phyloP scores from a whole-genome alignment of 345 rosid genomes.

The Acer campestre region DNA sequence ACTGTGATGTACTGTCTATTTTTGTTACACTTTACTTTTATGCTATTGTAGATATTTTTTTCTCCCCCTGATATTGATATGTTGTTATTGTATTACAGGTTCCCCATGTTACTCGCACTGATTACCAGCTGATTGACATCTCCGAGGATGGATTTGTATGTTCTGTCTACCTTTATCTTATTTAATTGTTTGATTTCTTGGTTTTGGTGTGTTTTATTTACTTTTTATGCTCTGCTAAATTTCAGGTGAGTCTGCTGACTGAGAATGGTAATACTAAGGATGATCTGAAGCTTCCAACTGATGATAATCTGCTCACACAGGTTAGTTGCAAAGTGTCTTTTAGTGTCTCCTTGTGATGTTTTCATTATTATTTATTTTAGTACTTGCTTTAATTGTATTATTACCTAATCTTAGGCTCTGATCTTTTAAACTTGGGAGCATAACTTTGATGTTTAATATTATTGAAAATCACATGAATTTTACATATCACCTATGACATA shows the following conservation, averaged over 20 bases:
- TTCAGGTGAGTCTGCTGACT: slow-evolving; percentile 71
- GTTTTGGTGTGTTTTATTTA: background rate
- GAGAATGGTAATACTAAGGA: slow-evolving; percentile 74
- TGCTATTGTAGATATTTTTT: background rate
- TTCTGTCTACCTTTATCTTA: background rate
- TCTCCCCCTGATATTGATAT: background rate
- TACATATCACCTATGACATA: background rate
- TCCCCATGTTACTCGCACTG: slow-evolving; percentile 74
- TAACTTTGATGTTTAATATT: background rate
- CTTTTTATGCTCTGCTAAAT: background rate
- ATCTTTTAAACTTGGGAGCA: background rate
- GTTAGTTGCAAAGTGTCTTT: slow-evolving; percentile 25
- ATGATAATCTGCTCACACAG: slow-evolving; percentile 61
- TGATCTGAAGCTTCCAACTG: slow-evolving; percentile 76
- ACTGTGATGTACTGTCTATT: slow-evolving; percentile 58
- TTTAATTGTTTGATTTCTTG: background rate
- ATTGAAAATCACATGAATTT: background rate
- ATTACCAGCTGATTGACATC: slow-evolving; percentile 81
- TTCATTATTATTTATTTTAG: background rate
- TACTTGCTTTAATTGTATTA: background rate
- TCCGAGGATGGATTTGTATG: slow-evolving; percentile 85
- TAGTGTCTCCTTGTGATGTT: background rate
- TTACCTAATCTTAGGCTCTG: background rate
- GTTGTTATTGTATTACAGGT: slow-evolving; percentile 37
- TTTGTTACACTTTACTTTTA: background rate